Conservation (phyloP, 768 basidiomycete genomes). For the Mycena vulgaris region DNA sequence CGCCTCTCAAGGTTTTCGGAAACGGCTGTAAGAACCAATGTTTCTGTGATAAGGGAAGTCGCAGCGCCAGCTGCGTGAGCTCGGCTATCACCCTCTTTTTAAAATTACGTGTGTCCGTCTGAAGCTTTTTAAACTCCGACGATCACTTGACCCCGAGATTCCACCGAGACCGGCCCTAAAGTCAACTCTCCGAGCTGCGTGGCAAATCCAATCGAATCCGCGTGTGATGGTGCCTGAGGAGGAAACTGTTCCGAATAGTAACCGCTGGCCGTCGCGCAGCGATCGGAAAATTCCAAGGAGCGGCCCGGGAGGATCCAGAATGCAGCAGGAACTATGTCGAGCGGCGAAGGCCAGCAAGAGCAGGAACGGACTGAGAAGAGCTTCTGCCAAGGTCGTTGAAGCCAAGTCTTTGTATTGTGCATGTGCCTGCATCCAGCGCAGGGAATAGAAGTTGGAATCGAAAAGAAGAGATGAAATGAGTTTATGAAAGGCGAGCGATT, state of each 20-base stretch:
- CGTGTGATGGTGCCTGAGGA: constrained; percentile 16
- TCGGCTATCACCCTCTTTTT: no score
- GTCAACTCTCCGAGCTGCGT: no score
- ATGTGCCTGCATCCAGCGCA: constrained; percentile 7
- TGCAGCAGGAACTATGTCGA: constrained; percentile 20
- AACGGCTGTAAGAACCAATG: no score
- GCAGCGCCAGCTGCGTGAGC: constrained; percentile 22
- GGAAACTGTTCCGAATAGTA: neutral
- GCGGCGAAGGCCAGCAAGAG: constrained; percentile 6
- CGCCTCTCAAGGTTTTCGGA: no score
- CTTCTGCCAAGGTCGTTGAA: constrained; percentile 9
- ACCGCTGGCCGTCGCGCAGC: no score
- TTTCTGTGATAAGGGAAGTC: constrained; percentile 18
- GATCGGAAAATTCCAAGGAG: neutral
- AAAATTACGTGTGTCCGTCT: no score
- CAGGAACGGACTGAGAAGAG: constrained; percentile 14
- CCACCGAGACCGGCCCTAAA: no score
- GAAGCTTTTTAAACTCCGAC: no score
- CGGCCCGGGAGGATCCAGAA: constrained; percentile 14
- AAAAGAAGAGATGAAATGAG: constrained; percentile 7
- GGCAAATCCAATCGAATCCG: constrained; percentile 12
- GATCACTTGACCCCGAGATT: no score
- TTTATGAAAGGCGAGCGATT: constrained; percentile 8
- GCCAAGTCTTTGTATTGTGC: constrained; percentile 4
- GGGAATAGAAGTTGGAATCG: constrained; percentile 8